Base-by-base conservation (phyloP, 73 alveolate genomes). In the Tetrahymena borealis region DNA sequence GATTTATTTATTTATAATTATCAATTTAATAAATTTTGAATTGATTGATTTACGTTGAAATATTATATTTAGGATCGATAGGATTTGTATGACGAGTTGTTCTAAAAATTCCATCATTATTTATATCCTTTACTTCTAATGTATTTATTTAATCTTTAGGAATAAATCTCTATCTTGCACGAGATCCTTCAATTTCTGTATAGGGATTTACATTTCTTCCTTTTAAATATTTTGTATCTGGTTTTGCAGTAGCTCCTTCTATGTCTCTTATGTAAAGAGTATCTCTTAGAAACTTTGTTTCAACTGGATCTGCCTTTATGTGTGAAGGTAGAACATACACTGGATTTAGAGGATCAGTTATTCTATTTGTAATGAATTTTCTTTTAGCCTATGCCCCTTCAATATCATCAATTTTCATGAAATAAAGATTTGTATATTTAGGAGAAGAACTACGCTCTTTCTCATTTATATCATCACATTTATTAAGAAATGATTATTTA, bases 351-450 rank as follows among this genome's bases (percentile, higher is more conserved):
- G 96, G 96, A 33, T 93, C 77, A 1, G 91, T 93, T 15, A 12
- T 39, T 41, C 96, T 93, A 32, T 39, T 4, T 5, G 94, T 32
- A 1, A 39, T 39, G 4, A 93, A 33, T 28, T 93, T 93, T 90
- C 39, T 90, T 78, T 93, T 93, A 24, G 92, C 92, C 36, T 93
- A 85, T 2, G 96, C 96, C 24, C 96, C 96, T 18, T 32, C 90
- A 7, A 93, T 40, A 28, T 93, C 96, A 32, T 78, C 39, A 10
- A 90, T 93, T 60, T 35, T 60, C 85, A 60, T 60, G 28, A 60
- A 60, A n/a, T 60, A 60, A 24, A 60, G 28, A 60, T 60, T 60
- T 20, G 85, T 60, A 35, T 60, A 60, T 60, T 60, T 60, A 24
- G 85, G 85, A 60, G 85, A 60, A 60, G 85, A 60, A n/a, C 85